Evolutionary conservation across 352 stramenopile genomes (phyloP), one percentile per base, ranked within the genome.

Genomic region (Phytopythium delawarense): DNA sequence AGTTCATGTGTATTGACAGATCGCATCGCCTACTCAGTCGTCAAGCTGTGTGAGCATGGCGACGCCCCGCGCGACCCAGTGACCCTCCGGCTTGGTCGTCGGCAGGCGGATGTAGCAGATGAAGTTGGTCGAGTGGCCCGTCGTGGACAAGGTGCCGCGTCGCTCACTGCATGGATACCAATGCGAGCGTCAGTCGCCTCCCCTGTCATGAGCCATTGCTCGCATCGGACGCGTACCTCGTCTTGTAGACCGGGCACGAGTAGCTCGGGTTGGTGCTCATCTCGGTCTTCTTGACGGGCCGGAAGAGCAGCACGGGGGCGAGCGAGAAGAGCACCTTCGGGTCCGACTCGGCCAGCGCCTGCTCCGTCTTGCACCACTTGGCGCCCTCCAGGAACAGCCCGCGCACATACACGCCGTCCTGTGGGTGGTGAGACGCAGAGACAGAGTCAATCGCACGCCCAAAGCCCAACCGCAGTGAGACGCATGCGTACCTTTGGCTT

Each of bases 161-260:
- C 92, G 74, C 60, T 98, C 92, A 49, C 85, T 94, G 64, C n/a
- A 54, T 11, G 59, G 4, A 7, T 6, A 32, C 4, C 52, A 21
- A 46, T 18, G 28, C 44, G 1, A 28, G 21, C 28, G 59, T 64
- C 18, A 65, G 63, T 18, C 44, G 16, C 15, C 21, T 54, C 23
- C 28, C 21, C 48, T 2, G 7, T 49, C 5, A 15, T 7, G 39
- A 66, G 21, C 7, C 16, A 25, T 28, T 28, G 25, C 25, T 28
- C 25, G 25, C 25, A 28, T 28, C 25, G 25, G 25, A 28, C 25
- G 20, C 63, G 42, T 50, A 88, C 85, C 86, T 84, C 12, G 93
- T 98, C 76, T 97, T 98, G 78, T 98, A 98, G n/a, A 98, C 87
- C 25, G 92, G 94, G 59, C 92, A 98, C 35, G 81, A 81, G 74